A percentile compares a stretch with the other conserved stretches of the same genome.
These are phyloP conservation scores for Tulasnella sp. DNA, from an alignment of 768 basidiomycete genomes.

Conservation along the genomic window DNA sequence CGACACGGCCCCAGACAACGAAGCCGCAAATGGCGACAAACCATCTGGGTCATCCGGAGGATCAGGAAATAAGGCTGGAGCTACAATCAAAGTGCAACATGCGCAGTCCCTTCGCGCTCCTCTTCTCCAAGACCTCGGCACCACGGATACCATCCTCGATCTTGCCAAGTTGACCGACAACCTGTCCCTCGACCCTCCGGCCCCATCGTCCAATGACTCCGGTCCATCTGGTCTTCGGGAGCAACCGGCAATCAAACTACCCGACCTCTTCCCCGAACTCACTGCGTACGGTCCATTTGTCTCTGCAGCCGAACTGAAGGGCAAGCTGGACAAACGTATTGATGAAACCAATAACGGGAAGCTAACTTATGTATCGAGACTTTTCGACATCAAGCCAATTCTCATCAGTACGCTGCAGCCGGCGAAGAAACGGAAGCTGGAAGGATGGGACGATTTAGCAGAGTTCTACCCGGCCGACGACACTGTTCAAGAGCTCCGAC, in stretches of 20 bases:
- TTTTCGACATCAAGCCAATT: slow-evolving; percentile 77
- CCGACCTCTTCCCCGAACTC: slow-evolving; percentile 79
- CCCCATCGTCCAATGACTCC: not conserved
- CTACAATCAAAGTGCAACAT: not conserved
- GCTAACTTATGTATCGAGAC: slow-evolving; percentile 61
- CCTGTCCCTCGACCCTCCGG: not conserved
- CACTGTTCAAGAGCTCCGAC: slow-evolving; percentile 14
- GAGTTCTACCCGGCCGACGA: slow-evolving; percentile 26
- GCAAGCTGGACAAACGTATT: slow-evolving; percentile 54
- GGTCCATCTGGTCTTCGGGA: not conserved
- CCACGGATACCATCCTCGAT: slow-evolving; percentile 21
- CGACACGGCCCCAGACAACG: not conserved
- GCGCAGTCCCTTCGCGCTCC: slow-evolving; percentile 20
- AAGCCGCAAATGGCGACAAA: not conserved
- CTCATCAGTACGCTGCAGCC: slow-evolving; percentile 81
- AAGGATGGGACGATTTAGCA: slow-evolving; percentile 52
- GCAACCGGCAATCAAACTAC: slow-evolving; percentile 31
- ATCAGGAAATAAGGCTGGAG: not conserved
- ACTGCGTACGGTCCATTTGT: slow-evolving; percentile 35
- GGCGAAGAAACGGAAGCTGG: slow-evolving; percentile 60
- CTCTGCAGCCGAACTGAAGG: slow-evolving; percentile 31
- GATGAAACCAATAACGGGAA: slow-evolving; percentile 71
- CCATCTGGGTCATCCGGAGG: not conserved
- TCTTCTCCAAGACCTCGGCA: slow-evolving; percentile 19
- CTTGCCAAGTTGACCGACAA: slow-evolving; percentile 19